These are phyloP conservation scores for Paramecium sexaurelia DNA, from an alignment of 73 alveolate species.

Conservation along the genomic window DNA sequence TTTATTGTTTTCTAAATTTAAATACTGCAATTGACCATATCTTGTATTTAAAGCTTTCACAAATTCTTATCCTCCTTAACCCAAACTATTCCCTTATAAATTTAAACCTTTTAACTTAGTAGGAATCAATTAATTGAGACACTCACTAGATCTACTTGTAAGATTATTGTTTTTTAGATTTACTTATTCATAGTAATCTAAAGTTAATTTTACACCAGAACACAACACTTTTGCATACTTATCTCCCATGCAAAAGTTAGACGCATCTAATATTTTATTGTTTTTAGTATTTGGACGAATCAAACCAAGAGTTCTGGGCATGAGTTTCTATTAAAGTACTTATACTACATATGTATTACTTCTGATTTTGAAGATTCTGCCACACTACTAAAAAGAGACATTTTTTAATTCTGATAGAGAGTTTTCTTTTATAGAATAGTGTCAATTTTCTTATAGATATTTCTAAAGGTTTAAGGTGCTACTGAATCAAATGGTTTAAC, in stretches of 20 bases:
- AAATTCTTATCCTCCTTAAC: neutral
- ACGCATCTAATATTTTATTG: constrained; percentile 36
- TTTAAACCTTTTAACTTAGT: neutral
- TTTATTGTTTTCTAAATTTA: constrained; percentile 25
- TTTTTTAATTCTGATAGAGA: neutral
- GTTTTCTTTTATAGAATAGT: neutral
- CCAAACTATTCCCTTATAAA: constrained; percentile 31
- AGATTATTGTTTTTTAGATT: constrained; percentile 29
- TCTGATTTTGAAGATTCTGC: neutral
- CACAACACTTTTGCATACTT: constrained; percentile 35
- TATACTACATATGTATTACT: neutral
- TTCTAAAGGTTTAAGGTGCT: neutral
- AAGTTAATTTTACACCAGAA: neutral
- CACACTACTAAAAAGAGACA: neutral
- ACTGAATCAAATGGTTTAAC: neutral
- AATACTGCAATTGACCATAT: constrained; percentile 28
- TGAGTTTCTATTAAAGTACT: neutral
- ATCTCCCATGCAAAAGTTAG: constrained; percentile 47
- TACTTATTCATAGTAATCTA: constrained; percentile 18
- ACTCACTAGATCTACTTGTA: neutral
- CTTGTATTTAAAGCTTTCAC: neutral
- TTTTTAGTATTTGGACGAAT: neutral
- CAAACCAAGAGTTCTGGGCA: constrained; percentile 50
- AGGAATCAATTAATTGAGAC: constrained; percentile 5
- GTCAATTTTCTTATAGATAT: constrained; percentile 27